These are phyloP conservation scores for Prunus davidiana DNA, from an alignment of 306 rosid genomes.

Conservation along the genomic window DNA sequence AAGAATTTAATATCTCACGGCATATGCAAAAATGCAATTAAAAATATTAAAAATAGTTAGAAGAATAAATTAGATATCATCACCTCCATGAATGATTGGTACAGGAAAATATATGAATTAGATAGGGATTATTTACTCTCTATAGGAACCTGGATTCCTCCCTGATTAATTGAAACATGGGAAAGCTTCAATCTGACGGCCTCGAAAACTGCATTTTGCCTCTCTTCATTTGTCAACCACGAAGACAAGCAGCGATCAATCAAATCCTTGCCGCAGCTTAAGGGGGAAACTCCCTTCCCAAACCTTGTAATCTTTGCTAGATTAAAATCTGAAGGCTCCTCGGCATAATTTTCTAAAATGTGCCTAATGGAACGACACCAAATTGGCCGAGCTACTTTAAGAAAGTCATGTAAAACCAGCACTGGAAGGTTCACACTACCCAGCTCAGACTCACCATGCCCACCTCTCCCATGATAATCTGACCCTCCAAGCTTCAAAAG, in stretches of 20 bases:
- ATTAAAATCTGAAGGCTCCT: conserved; percentile 81
- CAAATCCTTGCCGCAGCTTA: conserved; percentile 53
- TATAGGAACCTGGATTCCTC: conserved; percentile 44
- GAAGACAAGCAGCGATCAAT: conserved; percentile 66
- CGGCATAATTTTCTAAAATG: conserved; percentile 54
- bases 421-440: conserved; percentile 96
- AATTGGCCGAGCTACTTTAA: conserved; percentile 71
- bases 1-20: neutral
- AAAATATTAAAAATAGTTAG: neutral
- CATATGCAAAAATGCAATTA: neutral
- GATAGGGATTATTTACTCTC: conserved; percentile 26
- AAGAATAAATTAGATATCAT: conserved; percentile 1
- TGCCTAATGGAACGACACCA: conserved; percentile 79
- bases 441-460: conserved; percentile 67
- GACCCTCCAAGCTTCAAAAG: conserved; percentile 96
- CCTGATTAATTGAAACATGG: conserved; percentile 44
- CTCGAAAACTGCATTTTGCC: conserved; percentile 65
- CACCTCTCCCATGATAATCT: conserved; percentile 90
- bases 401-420: conserved; percentile 65
- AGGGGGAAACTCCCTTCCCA: conserved; percentile 51
- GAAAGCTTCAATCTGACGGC: conserved; percentile 67
- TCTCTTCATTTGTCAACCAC: conserved; percentile 82
- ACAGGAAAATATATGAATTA: neutral
- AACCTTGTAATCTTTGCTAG: conserved; percentile 60
- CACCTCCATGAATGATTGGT: neutral